Base-by-base conservation (phyloP, 2,329 filamentous ascomycete genomes). In the Sphaerulina populicola region DNA sequence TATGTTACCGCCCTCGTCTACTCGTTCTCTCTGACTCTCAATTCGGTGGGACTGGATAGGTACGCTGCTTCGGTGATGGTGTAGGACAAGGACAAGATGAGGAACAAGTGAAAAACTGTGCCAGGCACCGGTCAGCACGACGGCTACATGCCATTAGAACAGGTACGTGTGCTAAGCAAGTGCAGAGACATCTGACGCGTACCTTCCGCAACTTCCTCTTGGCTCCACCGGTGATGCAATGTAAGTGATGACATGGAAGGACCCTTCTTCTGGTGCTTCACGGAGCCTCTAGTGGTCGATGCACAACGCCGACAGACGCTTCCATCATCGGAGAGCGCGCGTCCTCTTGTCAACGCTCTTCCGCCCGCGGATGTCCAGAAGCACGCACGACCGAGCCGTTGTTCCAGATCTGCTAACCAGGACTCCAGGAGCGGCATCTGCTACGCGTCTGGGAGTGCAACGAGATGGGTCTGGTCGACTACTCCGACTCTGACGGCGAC, bases 401-500 rank as follows among this genome's bases (percentile, higher is more conserved):
- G 23, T 7, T 27, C 23, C 23, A 27, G 5, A 27, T 27, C 6
- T 27, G 23, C 5, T 27, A 27, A 7, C 23, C 5, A 27, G 23
- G 23, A 27, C 5, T 7, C 23, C 5, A 27, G 23, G 23, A 27
- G 23, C 23, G 4, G 9, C 18, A 21, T 15, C 9, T 39, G 11
- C 11, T 21, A 39, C 37, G 45, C 18, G n/a, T 18, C 21, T 18
- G 27, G 12, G 27, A 35, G 18, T 23, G 35, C 23, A 48, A 7
- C 45, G 39, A 39, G 47, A 84, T 85, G 81, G 71, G 74, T 49
- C 73, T 87, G 31, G 83, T 87, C 57, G 75, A 80, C 60, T 88
- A 89, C 66, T 76, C 80, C 12, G 39, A 43, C 50, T 80, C 76
- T 30, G 67, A 72, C 54, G 65, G 67, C 56, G 69, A 75, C 59